Conservation (phyloP, 805 yeast genomes). For the Saccharomycopsis lassenensis region DNA sequence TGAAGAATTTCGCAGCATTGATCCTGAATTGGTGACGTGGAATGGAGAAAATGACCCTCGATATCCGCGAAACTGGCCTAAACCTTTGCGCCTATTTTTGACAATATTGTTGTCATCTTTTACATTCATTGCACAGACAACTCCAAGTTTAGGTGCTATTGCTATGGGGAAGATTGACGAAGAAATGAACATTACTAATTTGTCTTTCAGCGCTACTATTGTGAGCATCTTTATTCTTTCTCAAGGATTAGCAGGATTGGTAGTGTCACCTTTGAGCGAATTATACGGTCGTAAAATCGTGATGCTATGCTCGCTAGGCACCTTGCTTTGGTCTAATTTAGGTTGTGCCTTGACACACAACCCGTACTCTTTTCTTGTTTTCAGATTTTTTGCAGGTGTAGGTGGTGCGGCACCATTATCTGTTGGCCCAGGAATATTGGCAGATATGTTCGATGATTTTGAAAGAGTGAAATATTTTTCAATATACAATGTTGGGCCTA, state of each 20-base stretch:
- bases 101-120: slow-evolving; percentile 40
- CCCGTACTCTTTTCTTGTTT: slow-evolving; percentile 44
- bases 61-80: slow-evolving; percentile 56
- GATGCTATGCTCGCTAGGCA: slow-evolving; percentile 38
- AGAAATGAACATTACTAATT: slow-evolving; percentile 32
- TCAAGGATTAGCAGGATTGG: slow-evolving; percentile 55
- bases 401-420: slow-evolving; percentile 59
- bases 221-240: slow-evolving; percentile 62
- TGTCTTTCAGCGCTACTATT: slow-evolving; percentile 38
- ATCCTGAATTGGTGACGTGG: slow-evolving; percentile 64
- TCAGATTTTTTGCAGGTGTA: slow-evolving; percentile 54
- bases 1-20: slow-evolving; percentile 39
- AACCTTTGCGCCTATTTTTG: slow-evolving; percentile 30
- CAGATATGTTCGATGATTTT: slow-evolving; percentile 44
- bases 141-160: slow-evolving; percentile 54
- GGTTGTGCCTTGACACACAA: slow-evolving; percentile 53
- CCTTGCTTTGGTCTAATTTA: slow-evolving; percentile 38
- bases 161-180: slow-evolving; percentile 39
- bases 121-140: slow-evolving; percentile 49
- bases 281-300: slow-evolving; percentile 52
- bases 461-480: slow-evolving; percentile 48
- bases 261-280: slow-evolving; percentile 61
- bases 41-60: slow-evolving; percentile 48
- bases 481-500: slow-evolving; percentile 37
- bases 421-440: slow-evolving; percentile 59